Evolutionary conservation across 2,329 filamentous ascomycete genomes (phyloP).

Genomic region (Gliomastix tumulicola): DNA sequence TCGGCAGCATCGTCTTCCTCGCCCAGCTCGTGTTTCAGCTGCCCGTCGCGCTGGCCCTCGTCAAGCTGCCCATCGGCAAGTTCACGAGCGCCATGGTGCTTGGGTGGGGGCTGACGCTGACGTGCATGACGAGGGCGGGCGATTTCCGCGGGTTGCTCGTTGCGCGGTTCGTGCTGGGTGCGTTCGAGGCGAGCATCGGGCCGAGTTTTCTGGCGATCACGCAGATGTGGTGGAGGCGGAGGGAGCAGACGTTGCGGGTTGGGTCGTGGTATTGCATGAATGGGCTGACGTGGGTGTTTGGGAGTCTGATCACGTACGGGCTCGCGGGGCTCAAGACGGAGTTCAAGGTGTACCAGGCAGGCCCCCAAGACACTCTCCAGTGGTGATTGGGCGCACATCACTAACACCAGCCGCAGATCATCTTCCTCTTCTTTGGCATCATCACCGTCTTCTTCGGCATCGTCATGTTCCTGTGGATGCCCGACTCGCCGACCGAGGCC

Average conservation of each 20-base stretch:
- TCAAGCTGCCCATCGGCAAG: slow-evolving; percentile 54
- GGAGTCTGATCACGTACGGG: slow-evolving; percentile 50
- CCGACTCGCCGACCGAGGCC: slow-evolving; percentile 41
- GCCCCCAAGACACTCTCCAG: not conserved
- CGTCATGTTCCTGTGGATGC: slow-evolving; percentile 38
- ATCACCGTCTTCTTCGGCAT: slow-evolving; percentile 39
- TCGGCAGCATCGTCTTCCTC: slow-evolving; percentile 54
- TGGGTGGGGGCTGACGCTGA: slow-evolving; percentile 45
- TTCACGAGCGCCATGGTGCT: slow-evolving; percentile 51
- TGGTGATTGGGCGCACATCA: too few relatives aligned
- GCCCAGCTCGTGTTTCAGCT: slow-evolving; percentile 53
- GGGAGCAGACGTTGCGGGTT: slow-evolving; percentile 49
- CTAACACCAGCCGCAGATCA: slow-evolving; percentile 27
- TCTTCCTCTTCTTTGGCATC: slow-evolving; percentile 47
- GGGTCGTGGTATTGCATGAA: slow-evolving; percentile 57
- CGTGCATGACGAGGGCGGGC: slow-evolving; percentile 43
- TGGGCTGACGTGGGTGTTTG: slow-evolving; percentile 48
- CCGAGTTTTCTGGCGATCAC: slow-evolving; percentile 51
- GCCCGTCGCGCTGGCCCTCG: slow-evolving; percentile 46
- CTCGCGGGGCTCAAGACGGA: slow-evolving; percentile 47
- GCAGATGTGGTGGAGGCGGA: slow-evolving; percentile 55
- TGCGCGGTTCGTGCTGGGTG: slow-evolving; percentile 47
- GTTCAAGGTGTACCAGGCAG: slow-evolving; percentile 39
- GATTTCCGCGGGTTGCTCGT: slow-evolving; percentile 42
- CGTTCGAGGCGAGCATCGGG: slow-evolving; percentile 41